phyloP scores from a whole-genome alignment of 2,329 filamentous ascomycete species.

The Polychaeton citri region DNA sequence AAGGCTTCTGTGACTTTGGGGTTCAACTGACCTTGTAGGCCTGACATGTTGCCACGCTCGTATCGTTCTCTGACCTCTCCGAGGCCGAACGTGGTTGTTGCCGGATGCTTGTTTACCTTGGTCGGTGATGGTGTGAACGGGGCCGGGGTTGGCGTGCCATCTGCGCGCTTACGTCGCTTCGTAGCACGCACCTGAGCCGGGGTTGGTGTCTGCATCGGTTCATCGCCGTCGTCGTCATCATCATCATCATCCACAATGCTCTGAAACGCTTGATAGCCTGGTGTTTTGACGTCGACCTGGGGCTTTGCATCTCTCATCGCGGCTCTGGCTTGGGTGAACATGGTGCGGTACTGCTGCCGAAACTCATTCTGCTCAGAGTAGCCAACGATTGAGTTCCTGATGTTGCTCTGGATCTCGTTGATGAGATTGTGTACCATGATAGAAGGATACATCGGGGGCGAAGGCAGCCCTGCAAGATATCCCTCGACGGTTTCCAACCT shows the following conservation, averaged over 20 bases:
- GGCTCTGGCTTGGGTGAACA: slow-evolving; percentile 40
- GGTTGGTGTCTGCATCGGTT: slow-evolving; percentile 2
- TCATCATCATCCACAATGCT: slow-evolving; percentile 6
- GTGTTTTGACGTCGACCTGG: slow-evolving; percentile 10
- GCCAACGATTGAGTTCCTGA: slow-evolving; percentile 29
- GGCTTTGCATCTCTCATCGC: slow-evolving; percentile 18
- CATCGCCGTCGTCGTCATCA: slow-evolving; percentile 4
- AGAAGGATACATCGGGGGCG: slow-evolving; percentile 51
- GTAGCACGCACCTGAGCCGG: too few species aligned
- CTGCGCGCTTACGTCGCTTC: too few species aligned
- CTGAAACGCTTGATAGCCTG: slow-evolving; percentile 6
- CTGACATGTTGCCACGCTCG: slow-evolving; percentile 14
- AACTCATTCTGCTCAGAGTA: slow-evolving; percentile 27
- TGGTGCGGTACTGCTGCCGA: slow-evolving; percentile 27
- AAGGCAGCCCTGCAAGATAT: slow-evolving; percentile 46
- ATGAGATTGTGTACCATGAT: slow-evolving; percentile 48
- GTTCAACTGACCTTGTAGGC: slow-evolving; percentile 22
- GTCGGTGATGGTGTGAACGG: not conserved
- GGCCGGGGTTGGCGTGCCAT: slow-evolving; percentile 1
- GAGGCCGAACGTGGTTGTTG: slow-evolving; percentile 23
- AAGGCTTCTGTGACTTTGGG: slow-evolving; percentile 21
- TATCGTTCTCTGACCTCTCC: slow-evolving; percentile 18
- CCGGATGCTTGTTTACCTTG: slow-evolving; percentile 1
- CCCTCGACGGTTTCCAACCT: slow-evolving; percentile 40
- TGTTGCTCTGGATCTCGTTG: slow-evolving; percentile 36